Evolutionary conservation across 2,329 filamentous ascomycete species (phyloP).

Genomic region (Xylariomycetidae sp.): DNA sequence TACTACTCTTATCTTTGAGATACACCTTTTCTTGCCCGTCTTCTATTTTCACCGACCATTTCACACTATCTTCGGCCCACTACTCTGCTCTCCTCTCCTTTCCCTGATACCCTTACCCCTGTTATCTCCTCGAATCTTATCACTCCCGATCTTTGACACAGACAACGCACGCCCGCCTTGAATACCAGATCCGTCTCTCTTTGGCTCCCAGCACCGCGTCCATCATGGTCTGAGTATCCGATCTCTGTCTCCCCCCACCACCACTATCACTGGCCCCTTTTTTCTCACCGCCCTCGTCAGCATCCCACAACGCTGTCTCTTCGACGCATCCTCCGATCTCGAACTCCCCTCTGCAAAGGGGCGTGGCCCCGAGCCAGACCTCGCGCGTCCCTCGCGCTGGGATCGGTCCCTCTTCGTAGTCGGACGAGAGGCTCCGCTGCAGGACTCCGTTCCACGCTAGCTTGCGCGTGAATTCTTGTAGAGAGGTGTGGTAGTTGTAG

Average conservation of each 20-base stretch:
- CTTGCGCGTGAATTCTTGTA: slow-evolving; percentile 78
- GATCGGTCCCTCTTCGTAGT: too few relatives aligned
- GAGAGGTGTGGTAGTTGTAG: slow-evolving; percentile 64
- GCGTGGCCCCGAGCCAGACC: slow-evolving; percentile 65
- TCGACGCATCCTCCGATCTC: slow-evolving; percentile 78
- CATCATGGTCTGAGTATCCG: slow-evolving; percentile 53
- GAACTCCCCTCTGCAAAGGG: slow-evolving; percentile 75
- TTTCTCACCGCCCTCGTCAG: slow-evolving; percentile 20
- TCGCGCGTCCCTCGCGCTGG: slow-evolving; percentile 53
- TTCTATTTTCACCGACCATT: too few relatives aligned
- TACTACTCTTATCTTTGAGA: too few relatives aligned
- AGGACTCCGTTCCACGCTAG: slow-evolving; percentile 81
- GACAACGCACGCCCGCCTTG: slow-evolving; percentile 52
- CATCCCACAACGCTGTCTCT: slow-evolving; percentile 60
- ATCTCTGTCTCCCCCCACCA: slow-evolving; percentile 25
- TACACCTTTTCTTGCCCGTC: too few relatives aligned
- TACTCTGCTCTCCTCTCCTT: too few relatives aligned
- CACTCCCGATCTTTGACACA: slow-evolving; percentile 45
- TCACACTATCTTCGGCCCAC: too few relatives aligned
- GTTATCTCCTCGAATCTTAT: too few relatives aligned
- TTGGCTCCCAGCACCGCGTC: slow-evolving; percentile 54
- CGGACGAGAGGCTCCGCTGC: slow-evolving; percentile 69
- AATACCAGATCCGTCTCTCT: slow-evolving; percentile 62
- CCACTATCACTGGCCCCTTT: slow-evolving; percentile 6
- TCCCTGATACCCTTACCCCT: too few relatives aligned